A percentile compares a stretch with the other conserved stretches of the same genome.
phyloP scores from a whole-genome alignment of 139 green algal genomes.

The Chlamydomonas applanata region DNA sequence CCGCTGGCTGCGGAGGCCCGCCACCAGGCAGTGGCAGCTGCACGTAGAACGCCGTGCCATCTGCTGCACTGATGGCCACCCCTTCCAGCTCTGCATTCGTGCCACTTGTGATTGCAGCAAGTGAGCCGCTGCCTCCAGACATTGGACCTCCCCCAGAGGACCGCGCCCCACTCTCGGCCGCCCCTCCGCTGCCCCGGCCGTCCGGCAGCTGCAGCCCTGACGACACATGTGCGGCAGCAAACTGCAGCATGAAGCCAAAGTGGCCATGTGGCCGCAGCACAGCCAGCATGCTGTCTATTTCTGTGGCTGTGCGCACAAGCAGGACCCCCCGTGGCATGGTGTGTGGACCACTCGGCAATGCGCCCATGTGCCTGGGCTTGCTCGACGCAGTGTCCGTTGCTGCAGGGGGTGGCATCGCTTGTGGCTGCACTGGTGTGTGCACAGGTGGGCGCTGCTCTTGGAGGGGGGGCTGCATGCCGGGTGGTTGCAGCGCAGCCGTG shows the following conservation, averaged over 20 bases:
- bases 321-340: not conserved
- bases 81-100: slow-evolving; percentile 31
- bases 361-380: not conserved
- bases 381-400: not conserved
- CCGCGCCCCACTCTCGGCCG: not conserved
- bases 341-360: not conserved
- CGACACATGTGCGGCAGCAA: not conserved
- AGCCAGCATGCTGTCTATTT: not conserved
- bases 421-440: not conserved
- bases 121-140: not conserved
- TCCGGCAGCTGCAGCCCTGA: not conserved
- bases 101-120: not conserved
- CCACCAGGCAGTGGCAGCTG: slow-evolving; percentile 21
- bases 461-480: no score
- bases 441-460: not conserved
- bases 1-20: not conserved
- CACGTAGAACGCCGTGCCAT: slow-evolving; percentile 44
- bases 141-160: not conserved
- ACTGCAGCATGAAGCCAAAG: slow-evolving; percentile 6
- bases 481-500: no score
- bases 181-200: not conserved
- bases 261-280: not conserved
- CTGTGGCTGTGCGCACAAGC: not conserved
- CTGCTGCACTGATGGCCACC: slow-evolving; percentile 37
- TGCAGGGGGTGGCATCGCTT: not conserved